Evolutionary conservation across 2,329 filamentous ascomycete genomes (phyloP).

Genomic region (Colletotrichum theobromicola): DNA sequence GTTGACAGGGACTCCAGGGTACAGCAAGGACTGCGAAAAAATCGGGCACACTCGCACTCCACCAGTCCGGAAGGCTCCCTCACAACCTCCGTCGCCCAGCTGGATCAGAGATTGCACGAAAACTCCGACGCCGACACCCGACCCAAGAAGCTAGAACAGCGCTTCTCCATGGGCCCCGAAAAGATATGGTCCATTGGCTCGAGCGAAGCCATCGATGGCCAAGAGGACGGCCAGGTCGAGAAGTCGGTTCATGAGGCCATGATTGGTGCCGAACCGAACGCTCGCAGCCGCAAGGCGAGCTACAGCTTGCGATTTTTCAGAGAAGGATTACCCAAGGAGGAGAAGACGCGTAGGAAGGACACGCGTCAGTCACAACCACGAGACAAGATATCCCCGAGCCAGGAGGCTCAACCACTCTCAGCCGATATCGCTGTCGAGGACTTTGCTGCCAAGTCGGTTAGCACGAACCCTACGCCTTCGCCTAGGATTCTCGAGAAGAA

Average conservation of each 20-base stretch:
- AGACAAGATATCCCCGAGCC: slow-evolving; percentile 45
- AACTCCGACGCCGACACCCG: slow-evolving; percentile 30
- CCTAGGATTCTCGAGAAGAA: slow-evolving; percentile 26
- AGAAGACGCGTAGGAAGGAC: slow-evolving; percentile 61
- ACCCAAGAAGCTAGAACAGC: slow-evolving; percentile 45
- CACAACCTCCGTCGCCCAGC: slow-evolving; percentile 22
- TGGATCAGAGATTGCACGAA: slow-evolving; percentile 22
- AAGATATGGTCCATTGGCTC: slow-evolving; percentile 70
- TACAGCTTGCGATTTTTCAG: slow-evolving; percentile 72
- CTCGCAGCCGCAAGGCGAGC: slow-evolving; percentile 70
- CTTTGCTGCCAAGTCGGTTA: slow-evolving; percentile 13
- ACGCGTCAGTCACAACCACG: slow-evolving; percentile 35
- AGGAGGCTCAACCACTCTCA: slow-evolving; percentile 30
- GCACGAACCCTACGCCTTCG: slow-evolving; percentile 17
- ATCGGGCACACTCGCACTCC: slow-evolving; percentile 25
- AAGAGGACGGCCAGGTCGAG: slow-evolving; percentile 63
- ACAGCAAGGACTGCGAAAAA: slow-evolving; percentile 21
- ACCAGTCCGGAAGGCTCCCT: slow-evolving; percentile 30
- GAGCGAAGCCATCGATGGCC: slow-evolving; percentile 47
- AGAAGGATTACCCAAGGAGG: slow-evolving; percentile 65
- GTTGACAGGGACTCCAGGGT: slow-evolving; percentile 37
- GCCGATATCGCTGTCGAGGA: slow-evolving; percentile 21
- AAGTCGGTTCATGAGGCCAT: slow-evolving; percentile 69
- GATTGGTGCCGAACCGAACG: slow-evolving; percentile 65
- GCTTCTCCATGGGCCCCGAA: slow-evolving; percentile 52